Evolutionary conservation across 2,329 filamentous ascomycete genomes (phyloP), one percentile per base, ranked within the genome.

Genomic region (Ceratocystiopsis sp.): DNA sequence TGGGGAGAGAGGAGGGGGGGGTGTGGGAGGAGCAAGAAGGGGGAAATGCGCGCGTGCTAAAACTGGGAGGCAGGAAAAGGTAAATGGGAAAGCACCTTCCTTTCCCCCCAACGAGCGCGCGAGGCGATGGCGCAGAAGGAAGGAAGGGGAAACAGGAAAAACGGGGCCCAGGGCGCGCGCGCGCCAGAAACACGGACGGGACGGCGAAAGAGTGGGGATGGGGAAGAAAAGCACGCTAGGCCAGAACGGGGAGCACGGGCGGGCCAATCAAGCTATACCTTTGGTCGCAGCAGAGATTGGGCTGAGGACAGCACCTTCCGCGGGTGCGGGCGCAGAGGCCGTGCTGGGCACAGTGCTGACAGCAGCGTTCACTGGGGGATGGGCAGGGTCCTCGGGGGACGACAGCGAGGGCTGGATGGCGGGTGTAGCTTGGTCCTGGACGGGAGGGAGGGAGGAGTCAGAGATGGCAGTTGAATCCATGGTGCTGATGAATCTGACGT

Each of bases 41-140:
- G 36, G 42, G 37, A 46, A 41, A 39, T 46, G 46, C 43, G 45
- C 46, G 46, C 43, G 45, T 46, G 46, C 40, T 45, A 34, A 25
- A 29, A 29, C 25, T 29, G 25, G 25, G 34, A 37, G 37, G 35
- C n/a, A 38, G 38, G 40, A 36, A 19, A 19, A 35, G 19, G 29
- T 29, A 34, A 15, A 38, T 13, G 37, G 18, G 15, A 21, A 18
- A 13, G 17, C 11, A 14, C 17, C 16, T 37, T 17, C 16, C n/a
- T n/a, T n/a, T n/a, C n/a, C n/a, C n/a, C n/a, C n/a, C 15, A 7
- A n/a, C 8, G 15, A 36, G 35, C 35, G 35, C 35, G 35, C 35
- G 19, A 21, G 39, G 33, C n/a, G 35, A 14, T 35, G 33, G 37
- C 36, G 37, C 21, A 21, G n/a, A 33, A 14, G 13, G 12, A 14